A percentile compares a stretch with the other conserved stretches of the same genome.
phyloP scores from a whole-genome alignment of 345 rosid genomes.

The Aegle marmelos region DNA sequence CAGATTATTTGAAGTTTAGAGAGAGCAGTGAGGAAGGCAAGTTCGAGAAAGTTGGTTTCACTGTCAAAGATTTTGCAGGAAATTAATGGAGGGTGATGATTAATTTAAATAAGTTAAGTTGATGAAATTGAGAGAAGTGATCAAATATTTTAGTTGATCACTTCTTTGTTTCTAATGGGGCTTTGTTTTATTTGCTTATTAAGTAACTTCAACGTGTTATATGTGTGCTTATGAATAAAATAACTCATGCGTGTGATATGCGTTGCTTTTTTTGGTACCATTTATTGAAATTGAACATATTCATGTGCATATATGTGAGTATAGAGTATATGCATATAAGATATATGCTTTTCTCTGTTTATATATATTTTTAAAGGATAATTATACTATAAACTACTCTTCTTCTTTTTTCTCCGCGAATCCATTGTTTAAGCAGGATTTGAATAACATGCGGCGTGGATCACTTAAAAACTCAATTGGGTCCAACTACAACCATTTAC shows the following conservation, averaged over 20 bases:
- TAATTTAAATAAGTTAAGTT: not conserved
- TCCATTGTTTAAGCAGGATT: too few species aligned
- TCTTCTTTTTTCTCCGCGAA: too few species aligned
- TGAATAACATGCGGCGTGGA: too few species aligned
- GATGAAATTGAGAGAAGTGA: not conserved
- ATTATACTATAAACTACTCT: too few species aligned
- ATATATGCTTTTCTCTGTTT: too few species aligned
- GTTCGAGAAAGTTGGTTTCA: conserved; percentile 27
- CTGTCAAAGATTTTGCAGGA: conserved; percentile 24
- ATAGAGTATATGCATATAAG: too few species aligned
- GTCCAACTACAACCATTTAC: too few species aligned
- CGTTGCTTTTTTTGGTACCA: too few species aligned
- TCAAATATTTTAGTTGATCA: not conserved
- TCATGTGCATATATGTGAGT: too few species aligned
- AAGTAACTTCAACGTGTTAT: not conserved
- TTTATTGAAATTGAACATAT: too few species aligned
- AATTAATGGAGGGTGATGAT: not conserved
- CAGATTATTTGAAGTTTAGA: conserved; percentile 22
- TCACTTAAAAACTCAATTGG: too few species aligned
- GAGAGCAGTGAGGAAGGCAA: conserved; percentile 17
- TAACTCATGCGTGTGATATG: not conserved
- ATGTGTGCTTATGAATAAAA: not conserved
- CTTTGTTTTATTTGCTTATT: not conserved
- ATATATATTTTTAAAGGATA: too few species aligned
- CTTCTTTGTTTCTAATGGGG: not conserved